A percentile compares a stretch with the other conserved stretches of the same genome.
phyloP scores from a whole-genome alignment of 148 eudicot species.

The Camellia lanceoleosa region DNA sequence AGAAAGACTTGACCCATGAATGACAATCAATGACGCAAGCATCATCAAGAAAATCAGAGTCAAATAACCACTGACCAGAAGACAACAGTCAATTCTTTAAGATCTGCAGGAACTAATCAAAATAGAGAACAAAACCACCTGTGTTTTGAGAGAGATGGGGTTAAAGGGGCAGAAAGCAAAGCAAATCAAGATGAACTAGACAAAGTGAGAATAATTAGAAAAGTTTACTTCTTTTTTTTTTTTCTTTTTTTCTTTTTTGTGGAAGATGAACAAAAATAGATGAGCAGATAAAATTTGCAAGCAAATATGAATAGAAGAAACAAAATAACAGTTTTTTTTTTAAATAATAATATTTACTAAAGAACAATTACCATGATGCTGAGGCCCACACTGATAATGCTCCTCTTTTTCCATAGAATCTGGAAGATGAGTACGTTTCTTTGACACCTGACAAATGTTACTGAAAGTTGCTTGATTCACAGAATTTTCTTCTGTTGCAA shows the following conservation, averaged over 20 bases:
- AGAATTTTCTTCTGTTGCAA: slow-evolving; percentile 29
- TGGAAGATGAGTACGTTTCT: slow-evolving; percentile 21
- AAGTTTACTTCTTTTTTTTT: not conserved
- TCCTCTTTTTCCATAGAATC: slow-evolving; percentile 31
- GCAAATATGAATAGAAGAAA: too few relatives aligned
- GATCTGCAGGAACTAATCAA: not conserved
- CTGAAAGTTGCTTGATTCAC: slow-evolving; percentile 22
- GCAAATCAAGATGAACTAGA: not conserved
- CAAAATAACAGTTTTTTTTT: not conserved
- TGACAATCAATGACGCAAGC: not conserved
- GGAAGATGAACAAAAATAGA: too few relatives aligned
- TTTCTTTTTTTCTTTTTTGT: too few relatives aligned
- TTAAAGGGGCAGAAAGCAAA: not conserved
- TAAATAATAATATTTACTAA: not conserved
- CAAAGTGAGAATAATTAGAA: not conserved
- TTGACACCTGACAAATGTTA: slow-evolving; percentile 13
- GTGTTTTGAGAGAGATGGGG: too few relatives aligned
- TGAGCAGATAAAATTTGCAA: too few relatives aligned
- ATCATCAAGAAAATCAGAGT: not conserved
- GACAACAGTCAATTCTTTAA: not conserved
- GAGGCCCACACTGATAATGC: slow-evolving; percentile 28
- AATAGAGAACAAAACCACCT: too few relatives aligned
- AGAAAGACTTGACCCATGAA: not conserved
- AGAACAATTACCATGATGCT: slow-evolving; percentile 31
- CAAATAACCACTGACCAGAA: not conserved